Evolutionary conservation across 2,329 filamentous ascomycete genomes (phyloP), one percentile per base, ranked within the genome.

Genomic region (Alternaria consortialis): DNA sequence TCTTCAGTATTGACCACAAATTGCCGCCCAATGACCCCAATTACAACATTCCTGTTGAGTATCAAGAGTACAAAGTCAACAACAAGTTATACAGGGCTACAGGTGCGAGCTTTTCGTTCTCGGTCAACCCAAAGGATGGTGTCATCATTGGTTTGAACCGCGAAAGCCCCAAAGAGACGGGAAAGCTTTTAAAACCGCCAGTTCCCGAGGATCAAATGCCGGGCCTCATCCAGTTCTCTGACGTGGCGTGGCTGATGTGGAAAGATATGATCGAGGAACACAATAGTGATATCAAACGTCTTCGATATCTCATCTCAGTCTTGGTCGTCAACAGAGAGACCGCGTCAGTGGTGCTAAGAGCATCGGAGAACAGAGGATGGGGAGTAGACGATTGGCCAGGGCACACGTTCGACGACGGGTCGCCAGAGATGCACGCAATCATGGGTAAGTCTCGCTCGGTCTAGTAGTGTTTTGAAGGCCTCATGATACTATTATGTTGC

Each of bases 91-190:
- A 66, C 12, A 58, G 63, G 27, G 63, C 60, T 12, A 68, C 69
- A 1, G 66, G 62, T 0, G 69, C 63, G 2, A 59, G 52, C 0
- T 69, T 65, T 56, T 40, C 60, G 2, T 67, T 70, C 53, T 39
- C 59, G 6, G 29, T 69, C 29, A 67, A 69, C 40, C 36, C 55
- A 5, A 51, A 56, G 8, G 58, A 72, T 2, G 68, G 68, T 8
- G 61, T 70, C 15, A 61, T 72, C 17, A 64, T 72, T 29, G 55
- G 50, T 7, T 39, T 70, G 37, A 65, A 64, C 46, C 57, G 67
- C 15, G 42, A 62, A 13, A 64, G 61, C 7, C 65, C 63, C 9
- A 63, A 27, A 23, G 57, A 55, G 17, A 64, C 68, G 17, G 62
- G 54, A 5, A 43, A 62, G 32, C 61, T 67, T 0, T 62, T 62